Evolutionary conservation across 768 basidiomycete genomes (phyloP).

Genomic region (Lactifluus volemus): DNA sequence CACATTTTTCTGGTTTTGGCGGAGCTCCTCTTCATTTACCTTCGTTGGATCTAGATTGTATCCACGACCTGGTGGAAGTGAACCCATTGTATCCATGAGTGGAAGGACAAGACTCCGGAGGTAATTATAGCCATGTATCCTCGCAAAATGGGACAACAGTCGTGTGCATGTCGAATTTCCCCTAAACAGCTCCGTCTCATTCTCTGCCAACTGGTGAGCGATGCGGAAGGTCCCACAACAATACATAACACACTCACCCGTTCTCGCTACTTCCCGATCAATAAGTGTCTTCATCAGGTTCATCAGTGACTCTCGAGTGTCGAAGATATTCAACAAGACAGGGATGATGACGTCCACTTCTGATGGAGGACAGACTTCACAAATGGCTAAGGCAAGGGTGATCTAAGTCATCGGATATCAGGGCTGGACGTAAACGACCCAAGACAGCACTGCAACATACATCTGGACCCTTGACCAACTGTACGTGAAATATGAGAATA

Average conservation of each 20-base stretch:
- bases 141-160: conserved; percentile 79
- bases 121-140: conserved; percentile 87
- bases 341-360: conserved; percentile 83
- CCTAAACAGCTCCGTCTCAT: conserved; percentile 76
- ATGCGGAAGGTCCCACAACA: neutral
- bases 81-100: conserved; percentile 63
- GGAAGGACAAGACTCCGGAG: conserved; percentile 73
- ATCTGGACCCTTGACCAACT: conserved; percentile 70
- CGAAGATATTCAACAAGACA: conserved; percentile 79
- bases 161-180: conserved; percentile 83
- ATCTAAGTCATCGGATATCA: conserved; percentile 36
- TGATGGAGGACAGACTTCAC: conserved; percentile 69
- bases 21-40: conserved; percentile 48
- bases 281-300: conserved; percentile 75
- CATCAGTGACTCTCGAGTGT: conserved; percentile 65
- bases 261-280: conserved; percentile 71
- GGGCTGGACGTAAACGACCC: neutral
- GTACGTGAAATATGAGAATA: conserved; percentile 1
- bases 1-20: conserved; percentile 61
- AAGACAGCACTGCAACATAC: conserved; percentile 33
- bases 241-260: conserved; percentile 38
- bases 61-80: conserved; percentile 61
- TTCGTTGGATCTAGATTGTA: conserved; percentile 72
- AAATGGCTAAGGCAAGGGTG: conserved; percentile 74
- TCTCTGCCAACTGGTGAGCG: conserved; percentile 38